Evolutionary conservation across 805 yeast genomes (phyloP), one percentile per base, ranked within the genome.

Genomic region (Alloascoidea hylecoeti): DNA sequence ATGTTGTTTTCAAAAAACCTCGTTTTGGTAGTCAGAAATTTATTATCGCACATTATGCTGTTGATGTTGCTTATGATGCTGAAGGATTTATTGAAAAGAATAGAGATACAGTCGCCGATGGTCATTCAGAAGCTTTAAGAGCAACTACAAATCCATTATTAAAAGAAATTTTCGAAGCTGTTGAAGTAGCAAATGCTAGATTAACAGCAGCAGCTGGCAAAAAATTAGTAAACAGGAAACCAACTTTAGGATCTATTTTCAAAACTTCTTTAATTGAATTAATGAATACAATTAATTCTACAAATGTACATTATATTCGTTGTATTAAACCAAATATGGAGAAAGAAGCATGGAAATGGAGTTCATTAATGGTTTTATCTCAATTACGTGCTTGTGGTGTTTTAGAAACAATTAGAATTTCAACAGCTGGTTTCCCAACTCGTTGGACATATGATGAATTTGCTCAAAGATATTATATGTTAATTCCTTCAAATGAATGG

Each of bases 321-420:
- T 89, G 98, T 67, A 89, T 92, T 55, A 89, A 89, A 58, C 97
- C 98, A 4, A 89, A 89, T 56, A 96, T 86, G 51, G 78, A 76
- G 45, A 89, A 92, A 58, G 78, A 75, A 43, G 95, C 97, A 2
- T 89, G 98, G 97, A 80, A 78, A 55, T 89, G 89, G 58, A 95
- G 86, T 52, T 85, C 94, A 13, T 70, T 86, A 34, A 88, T 89
- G 96, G 97, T 89, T 12, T 67, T 92, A 43, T 79, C 94, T 4
- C 98, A 89, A 59, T 68, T 89, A 44, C 74, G 98, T 55, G 98
- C 98, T 4, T 89, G 98, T 67, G 98, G 98, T 79, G 97, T 89
- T 35, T 66, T 89, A 48, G 98, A 92, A 56, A 92, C 98, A 2
- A 89, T 89, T 53, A 68, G 95, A 51, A 89, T 89, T 36, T 88